Evolutionary conservation across 495 filamentous ascomycete species (phyloP), one percentile per base, ranked within the genome.

Genomic region (Cercophora samala): DNA sequence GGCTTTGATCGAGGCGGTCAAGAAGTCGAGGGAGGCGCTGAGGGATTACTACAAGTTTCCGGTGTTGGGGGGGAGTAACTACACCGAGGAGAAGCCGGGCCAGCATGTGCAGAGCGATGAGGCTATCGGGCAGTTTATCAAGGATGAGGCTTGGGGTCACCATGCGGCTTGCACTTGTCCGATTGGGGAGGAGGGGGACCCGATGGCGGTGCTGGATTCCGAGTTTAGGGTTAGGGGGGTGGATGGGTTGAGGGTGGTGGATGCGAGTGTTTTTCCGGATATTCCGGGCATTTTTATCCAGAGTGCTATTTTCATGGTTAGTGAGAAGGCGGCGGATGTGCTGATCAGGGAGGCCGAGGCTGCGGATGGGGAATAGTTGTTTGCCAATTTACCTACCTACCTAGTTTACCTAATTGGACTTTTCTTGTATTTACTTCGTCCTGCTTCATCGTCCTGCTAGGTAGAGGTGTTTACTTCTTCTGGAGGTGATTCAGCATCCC

Each of bases 131-230:
- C 70, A 79, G 64, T 86, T 77, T 68, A 79, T 84, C 65, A 81
- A 81, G 71, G 75, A 83, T 29, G 77, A 80, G 56, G 77, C 85
- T 3, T 90, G 84, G 83, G 86, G 86, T 0, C 86, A 88, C 60
- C 87, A 89, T 69, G 86, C 85, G 1, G 83, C 78, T 37, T 86
- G 84, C 65, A 85, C 86, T 13, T 82, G 78, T 62, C 73, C 86
- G n/a, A 90, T 89, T 67, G 87, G 87, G 8, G 69, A 73, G 0
- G 85, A 86, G 64, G 72, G 70, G 18, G 86, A 89, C 67, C 74
- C 79, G 15, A 79, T 82, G 70, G 87, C 86, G 1, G 86, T 88
- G 22, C 64, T 90, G 58, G 87, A 89, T 69, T 75, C 78, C 0
- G 78, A 82, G 66, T 87, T 89, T 68, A 72, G 83, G 1, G 87